phyloP scores from a whole-genome alignment of 805 yeast species.

The Kuraishia hungarica region DNA sequence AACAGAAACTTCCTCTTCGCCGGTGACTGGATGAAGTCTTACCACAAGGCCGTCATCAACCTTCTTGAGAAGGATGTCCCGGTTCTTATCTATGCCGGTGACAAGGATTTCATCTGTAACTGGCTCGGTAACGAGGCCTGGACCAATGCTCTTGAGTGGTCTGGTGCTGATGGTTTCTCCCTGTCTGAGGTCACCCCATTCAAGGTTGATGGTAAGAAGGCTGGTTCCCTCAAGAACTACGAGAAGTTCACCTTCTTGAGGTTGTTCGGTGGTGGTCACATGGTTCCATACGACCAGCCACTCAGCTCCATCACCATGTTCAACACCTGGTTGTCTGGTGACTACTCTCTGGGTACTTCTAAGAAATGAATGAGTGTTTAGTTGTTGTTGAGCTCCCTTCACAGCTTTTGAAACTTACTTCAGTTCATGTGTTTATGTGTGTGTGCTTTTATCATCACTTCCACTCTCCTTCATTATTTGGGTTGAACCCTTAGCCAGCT shows the following conservation, averaged over 20 bases:
- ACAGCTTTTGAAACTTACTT: too few species aligned
- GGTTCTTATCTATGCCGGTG: constrained; percentile 89
- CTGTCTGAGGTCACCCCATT: constrained; percentile 1
- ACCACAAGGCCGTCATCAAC: constrained; percentile 64
- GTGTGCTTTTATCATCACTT: not conserved
- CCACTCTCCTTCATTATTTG: not conserved
- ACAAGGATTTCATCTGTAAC: constrained; percentile 92
- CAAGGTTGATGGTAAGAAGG: constrained; percentile 25
- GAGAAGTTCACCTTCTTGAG: constrained; percentile 70
- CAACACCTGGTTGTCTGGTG: constrained; percentile 60
- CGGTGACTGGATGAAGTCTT: constrained; percentile 92
- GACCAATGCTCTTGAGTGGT: constrained; percentile 56
- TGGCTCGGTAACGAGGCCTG: constrained; percentile 93
- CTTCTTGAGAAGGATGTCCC: constrained; percentile 70
- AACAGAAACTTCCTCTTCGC: constrained; percentile 73
- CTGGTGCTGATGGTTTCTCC: constrained; percentile 1
- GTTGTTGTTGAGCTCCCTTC: not conserved
- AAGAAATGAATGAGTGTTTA: not conserved
- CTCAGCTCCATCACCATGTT: constrained; percentile 61
- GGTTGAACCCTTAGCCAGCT: not conserved
- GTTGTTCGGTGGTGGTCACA: constrained; percentile 79
- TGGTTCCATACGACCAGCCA: constrained; percentile 90
- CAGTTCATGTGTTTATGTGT: too few species aligned
- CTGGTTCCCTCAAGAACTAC: constrained; percentile 71
- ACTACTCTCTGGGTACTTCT: constrained; percentile 2